Percentiles rank a stretch among this genome's conserved stretches.
phyloP scores from a whole-genome alignment of 2,329 filamentous ascomycete species.

The Diaporthe vexans region DNA sequence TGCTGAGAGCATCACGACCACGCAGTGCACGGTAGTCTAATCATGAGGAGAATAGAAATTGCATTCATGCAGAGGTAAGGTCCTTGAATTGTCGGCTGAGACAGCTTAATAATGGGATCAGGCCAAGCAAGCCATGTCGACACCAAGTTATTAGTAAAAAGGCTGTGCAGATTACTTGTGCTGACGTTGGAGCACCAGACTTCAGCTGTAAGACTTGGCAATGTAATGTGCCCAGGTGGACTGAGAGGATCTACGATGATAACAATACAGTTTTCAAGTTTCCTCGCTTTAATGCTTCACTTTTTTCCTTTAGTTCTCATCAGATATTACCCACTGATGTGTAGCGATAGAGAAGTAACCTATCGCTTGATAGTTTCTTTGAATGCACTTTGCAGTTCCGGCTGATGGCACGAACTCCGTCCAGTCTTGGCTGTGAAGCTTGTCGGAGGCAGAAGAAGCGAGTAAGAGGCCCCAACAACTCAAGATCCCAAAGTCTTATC shows the following conservation, averaged over 20 bases:
- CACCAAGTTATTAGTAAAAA: neutral
- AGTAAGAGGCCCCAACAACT: neutral
- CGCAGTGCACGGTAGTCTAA: neutral
- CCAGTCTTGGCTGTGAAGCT: constrained; percentile 42
- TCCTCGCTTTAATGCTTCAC: neutral
- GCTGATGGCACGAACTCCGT: constrained; percentile 24
- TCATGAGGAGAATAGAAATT: neutral
- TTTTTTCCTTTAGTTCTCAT: neutral
- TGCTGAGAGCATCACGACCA: neutral
- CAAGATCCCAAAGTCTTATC: neutral
- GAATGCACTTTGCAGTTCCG: neutral
- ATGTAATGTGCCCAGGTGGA: too few species aligned
- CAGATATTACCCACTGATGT: neutral
- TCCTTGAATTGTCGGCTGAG: neutral
- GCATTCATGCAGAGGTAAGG: neutral
- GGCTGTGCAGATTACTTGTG: neutral
- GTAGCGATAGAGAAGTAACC: neutral
- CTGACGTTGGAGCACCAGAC: neutral
- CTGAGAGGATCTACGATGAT: too few species aligned
- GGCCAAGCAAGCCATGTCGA: neutral
- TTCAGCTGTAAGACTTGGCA: neutral
- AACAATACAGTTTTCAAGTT: neutral
- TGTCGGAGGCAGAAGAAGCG: constrained; percentile 43
- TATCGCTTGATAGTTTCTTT: neutral
- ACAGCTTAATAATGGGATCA: neutral